Evolutionary conservation across 106 monocot species (phyloP).

Genomic region (Narthecium ossifragum): DNA sequence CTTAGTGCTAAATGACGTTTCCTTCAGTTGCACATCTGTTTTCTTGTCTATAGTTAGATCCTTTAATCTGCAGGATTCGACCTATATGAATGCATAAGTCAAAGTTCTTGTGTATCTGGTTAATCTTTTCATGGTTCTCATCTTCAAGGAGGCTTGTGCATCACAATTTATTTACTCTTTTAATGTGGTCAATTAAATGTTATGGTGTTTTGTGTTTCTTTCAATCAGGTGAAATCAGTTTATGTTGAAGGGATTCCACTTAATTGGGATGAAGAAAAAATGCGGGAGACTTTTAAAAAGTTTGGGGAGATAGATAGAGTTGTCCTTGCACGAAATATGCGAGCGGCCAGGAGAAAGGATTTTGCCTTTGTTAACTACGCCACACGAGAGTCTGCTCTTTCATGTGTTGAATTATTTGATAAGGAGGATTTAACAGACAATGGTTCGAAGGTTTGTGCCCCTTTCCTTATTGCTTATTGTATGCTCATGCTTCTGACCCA

Average conservation of each 20-base stretch:
- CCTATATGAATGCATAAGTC: too few relatives aligned
- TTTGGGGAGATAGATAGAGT: conserved; percentile 76
- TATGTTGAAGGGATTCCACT: conserved; percentile 75
- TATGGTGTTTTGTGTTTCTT: not conserved
- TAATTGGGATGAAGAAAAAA: conserved; percentile 68
- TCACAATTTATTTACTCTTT: too few relatives aligned
- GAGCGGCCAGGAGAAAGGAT: conserved; percentile 74
- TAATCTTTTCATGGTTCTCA: too few relatives aligned
- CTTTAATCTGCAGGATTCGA: too few relatives aligned
- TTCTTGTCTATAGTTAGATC: too few relatives aligned
- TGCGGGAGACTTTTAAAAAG: conserved; percentile 62
- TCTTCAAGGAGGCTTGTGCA: too few relatives aligned
- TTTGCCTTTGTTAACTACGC: conserved; percentile 83
- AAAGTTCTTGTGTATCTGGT: too few relatives aligned
- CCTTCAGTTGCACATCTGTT: too few relatives aligned
- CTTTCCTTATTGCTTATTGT: not conserved
- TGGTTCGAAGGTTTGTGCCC: conserved; percentile 53
- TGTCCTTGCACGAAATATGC: conserved; percentile 76
- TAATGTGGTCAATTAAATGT: not conserved
- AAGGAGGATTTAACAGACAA: conserved; percentile 45
- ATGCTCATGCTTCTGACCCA: not conserved
- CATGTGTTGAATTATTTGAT: conserved; percentile 70
- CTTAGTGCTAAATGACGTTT: too few relatives aligned
- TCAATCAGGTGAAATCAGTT: conserved; percentile 78
- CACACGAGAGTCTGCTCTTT: conserved; percentile 76